Conservation (phyloP, 2,329 filamentous ascomycete genomes). For the Microcyclospora pomicola region DNA sequence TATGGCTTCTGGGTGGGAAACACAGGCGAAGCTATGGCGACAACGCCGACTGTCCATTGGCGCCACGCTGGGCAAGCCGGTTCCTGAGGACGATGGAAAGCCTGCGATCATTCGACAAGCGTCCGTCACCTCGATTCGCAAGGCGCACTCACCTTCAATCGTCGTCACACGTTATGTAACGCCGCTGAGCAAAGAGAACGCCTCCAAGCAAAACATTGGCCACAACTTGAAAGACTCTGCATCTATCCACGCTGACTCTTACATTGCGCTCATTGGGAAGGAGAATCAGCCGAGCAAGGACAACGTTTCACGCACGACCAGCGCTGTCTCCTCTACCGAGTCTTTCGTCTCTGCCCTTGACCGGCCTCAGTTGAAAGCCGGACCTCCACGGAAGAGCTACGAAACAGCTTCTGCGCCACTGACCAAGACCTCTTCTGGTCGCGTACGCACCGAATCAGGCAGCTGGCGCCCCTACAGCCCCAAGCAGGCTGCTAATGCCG, state of each 20-base stretch:
- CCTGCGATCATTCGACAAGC: conserved; percentile 2
- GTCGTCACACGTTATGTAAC: conserved; percentile 23
- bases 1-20: conserved; percentile 13
- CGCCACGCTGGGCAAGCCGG: conserved; percentile 2
- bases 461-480: conserved; percentile 14
- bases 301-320: conserved; percentile 14
- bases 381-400: conserved; percentile 2
- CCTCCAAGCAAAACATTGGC: conserved; percentile 7
- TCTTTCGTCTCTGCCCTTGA: conserved; percentile 1
- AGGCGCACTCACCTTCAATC: conserved; percentile 16
- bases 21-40: conserved; percentile 19
- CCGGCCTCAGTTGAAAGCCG: conserved; percentile 7
- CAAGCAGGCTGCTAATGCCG: conserved; percentile 11
- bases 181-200: conserved; percentile 11
- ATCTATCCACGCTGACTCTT: conserved; percentile 9
- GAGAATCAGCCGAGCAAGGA: conserved; percentile 10
- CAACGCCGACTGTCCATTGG: conserved; percentile 15
- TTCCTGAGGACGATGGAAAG: conserved; percentile 1
- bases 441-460: conserved; percentile 9
- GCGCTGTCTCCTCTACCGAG: conserved; percentile 14
- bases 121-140: not conserved
- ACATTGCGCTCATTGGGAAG: conserved; percentile 10
- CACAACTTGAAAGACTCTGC: conserved; percentile 6
- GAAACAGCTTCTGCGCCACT: not conserved
- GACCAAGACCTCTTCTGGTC: conserved; percentile 3